A percentile compares a stretch with the other conserved stretches of the same genome.
These are phyloP conservation scores for Entomortierella parvispora DNA, from an alignment of 192 early-diverging fungal species.

Conservation along the genomic window DNA sequence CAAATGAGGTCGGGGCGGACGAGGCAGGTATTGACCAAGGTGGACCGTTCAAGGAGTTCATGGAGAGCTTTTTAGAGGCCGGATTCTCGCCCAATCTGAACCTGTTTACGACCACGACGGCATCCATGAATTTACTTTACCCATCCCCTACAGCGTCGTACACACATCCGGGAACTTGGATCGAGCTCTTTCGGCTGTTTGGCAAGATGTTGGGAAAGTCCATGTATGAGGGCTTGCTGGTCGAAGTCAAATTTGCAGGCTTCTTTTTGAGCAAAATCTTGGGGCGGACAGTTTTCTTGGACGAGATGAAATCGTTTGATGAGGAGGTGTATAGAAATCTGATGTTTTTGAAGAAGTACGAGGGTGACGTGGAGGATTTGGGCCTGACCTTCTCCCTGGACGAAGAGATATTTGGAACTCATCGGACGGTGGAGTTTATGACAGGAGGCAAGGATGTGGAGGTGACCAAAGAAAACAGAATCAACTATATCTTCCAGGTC, in stretches of 20 bases:
- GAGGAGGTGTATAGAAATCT: conserved; percentile 62
- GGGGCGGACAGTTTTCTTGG: conserved; percentile 67
- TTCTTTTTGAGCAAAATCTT: conserved; percentile 68
- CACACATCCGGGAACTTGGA: conserved; percentile 41
- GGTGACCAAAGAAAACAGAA: conserved; percentile 57
- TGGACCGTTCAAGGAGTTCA: conserved; percentile 83
- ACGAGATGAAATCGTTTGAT: conserved; percentile 65
- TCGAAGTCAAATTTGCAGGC: conserved; percentile 69
- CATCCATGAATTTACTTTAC: conserved; percentile 56
- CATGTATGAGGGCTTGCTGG: conserved; percentile 68
- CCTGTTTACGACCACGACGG: conserved; percentile 58
- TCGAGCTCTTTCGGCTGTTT: conserved; percentile 63
- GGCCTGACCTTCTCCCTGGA: conserved; percentile 69
- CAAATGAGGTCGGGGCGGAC: conserved; percentile 60
- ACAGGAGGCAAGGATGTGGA: conserved; percentile 53
- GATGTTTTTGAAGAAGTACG: conserved; percentile 69
- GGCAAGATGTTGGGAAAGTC: conserved; percentile 72
- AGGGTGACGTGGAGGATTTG: conserved; percentile 74
- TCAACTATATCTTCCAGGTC: conserved; percentile 77
- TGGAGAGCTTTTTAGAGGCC: conserved; percentile 60
- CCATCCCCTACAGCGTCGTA: conserved; percentile 56
- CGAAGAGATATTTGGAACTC: conserved; percentile 65
- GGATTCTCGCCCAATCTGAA: conserved; percentile 64
- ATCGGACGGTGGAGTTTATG: conserved; percentile 40
- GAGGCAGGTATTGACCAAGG: conserved; percentile 89